Conservation (phyloP, 768 basidiomycete genomes). For the Mycena galericulata region DNA sequence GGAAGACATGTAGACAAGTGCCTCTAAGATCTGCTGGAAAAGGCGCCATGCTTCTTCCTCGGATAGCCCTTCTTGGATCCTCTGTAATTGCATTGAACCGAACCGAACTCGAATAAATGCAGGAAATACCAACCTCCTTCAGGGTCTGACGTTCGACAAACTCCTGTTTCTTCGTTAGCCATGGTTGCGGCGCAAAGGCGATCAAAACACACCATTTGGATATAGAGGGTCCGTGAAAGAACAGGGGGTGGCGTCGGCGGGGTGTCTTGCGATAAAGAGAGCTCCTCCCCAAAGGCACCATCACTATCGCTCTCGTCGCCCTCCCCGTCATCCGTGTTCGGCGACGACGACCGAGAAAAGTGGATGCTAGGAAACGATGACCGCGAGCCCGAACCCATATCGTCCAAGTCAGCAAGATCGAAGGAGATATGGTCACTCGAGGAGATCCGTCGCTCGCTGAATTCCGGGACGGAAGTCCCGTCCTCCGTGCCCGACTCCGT, state of each 20-base stretch:
- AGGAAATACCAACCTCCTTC: constrained; percentile 68
- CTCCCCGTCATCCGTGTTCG: constrained; percentile 52
- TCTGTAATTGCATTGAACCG: constrained; percentile 48
- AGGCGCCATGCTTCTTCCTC: constrained; percentile 92
- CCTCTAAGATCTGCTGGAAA: constrained; percentile 91
- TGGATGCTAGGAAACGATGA: constrained; percentile 89
- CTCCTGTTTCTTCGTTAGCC: constrained; percentile 62
- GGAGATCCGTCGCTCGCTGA: constrained; percentile 49
- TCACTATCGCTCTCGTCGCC: constrained; percentile 60
- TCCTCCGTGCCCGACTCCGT: constrained; percentile 53
- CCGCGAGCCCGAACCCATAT: constrained; percentile 64
- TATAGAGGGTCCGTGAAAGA: constrained; percentile 79
- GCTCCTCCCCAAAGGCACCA: constrained; percentile 44
- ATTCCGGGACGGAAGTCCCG: constrained; percentile 66
- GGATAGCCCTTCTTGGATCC: constrained; percentile 82
- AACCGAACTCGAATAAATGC: background rate
- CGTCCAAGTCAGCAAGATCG: constrained; percentile 72
- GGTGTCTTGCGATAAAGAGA: background rate
- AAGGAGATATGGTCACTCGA: constrained; percentile 72
- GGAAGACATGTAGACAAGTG: constrained; percentile 89
- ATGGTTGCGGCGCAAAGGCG: background rate
- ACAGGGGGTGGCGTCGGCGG: constrained; percentile 41
- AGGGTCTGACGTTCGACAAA: constrained; percentile 93
- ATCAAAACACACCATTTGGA: constrained; percentile 81
- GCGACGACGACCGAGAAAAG: constrained; percentile 66